Percentiles rank a stretch among this genome's conserved stretches.
phyloP scores from a whole-genome alignment of 345 rosid genomes.

The Alliaria petiolata region DNA sequence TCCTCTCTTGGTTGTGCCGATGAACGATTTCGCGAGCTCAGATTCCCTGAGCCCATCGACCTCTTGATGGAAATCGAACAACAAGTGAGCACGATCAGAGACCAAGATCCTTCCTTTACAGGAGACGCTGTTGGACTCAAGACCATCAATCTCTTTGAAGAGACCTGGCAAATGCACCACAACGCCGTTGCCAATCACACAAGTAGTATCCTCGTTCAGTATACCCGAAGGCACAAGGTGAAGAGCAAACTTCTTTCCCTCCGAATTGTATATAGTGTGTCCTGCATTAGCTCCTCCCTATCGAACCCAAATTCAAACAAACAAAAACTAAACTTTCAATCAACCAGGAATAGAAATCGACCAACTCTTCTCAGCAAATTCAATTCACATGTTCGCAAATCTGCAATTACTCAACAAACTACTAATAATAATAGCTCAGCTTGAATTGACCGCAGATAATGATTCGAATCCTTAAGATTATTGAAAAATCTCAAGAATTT shows the following conservation, averaged over 20 bases:
- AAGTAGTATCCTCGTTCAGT: slow-evolving; percentile 76
- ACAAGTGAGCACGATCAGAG: slow-evolving; percentile 87
- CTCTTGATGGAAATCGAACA: slow-evolving; percentile 92
- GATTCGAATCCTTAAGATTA: not conserved
- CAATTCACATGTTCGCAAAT: not conserved
- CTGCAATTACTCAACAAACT: not conserved
- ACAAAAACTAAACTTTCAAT: too few species aligned
- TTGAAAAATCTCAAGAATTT: not conserved
- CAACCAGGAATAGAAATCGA: too few species aligned
- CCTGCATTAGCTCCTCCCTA: slow-evolving; percentile 99
- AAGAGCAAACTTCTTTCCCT: slow-evolving; percentile 93
- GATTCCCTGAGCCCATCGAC: slow-evolving; percentile 85
- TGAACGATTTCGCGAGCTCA: slow-evolving; percentile 85
- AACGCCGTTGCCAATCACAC: slow-evolving; percentile 94
- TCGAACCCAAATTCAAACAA: not conserved
- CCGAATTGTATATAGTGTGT: slow-evolving; percentile 90
- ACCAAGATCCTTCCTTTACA: slow-evolving; percentile 92
- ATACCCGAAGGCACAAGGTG: slow-evolving; percentile 97
- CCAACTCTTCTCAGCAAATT: not conserved
- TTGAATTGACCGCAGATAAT: not conserved
- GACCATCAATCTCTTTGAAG: slow-evolving; percentile 80
- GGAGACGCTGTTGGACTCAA: slow-evolving; percentile 73
- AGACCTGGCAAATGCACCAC: slow-evolving; percentile 89
- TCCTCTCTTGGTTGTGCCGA: slow-evolving; percentile 94
- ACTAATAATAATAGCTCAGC: not conserved